Base-by-base conservation (phyloP, 108 stramenopile genomes). In the Stephanodiscus minutulus region DNA sequence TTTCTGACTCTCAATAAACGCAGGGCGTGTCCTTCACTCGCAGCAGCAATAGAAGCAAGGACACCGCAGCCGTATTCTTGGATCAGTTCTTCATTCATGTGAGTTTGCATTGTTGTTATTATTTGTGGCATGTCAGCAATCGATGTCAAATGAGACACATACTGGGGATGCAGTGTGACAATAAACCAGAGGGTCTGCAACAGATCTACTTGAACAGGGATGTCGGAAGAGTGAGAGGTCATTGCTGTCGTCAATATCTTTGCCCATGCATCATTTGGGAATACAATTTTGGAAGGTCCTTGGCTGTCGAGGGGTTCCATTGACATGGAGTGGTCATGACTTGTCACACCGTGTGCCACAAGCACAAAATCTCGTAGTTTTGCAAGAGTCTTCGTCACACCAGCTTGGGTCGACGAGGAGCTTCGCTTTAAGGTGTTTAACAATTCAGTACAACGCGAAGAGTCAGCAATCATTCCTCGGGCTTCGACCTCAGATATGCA, bases 41-140 rank as follows among this genome's bases (percentile, higher is more conserved):
- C 11, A 15, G 49, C 63, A 49, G 64, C 64, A 35, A 65, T 49
- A 17, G 29, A 65, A 36, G 29, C 24, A 65, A 49, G 11, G 33
- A 65, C 31, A 31, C 64, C 64, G 52, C 48, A 65, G 13, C 48
- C 64, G 31, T 20, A 28, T 65, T 65, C 64, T 65, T 65, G 64
- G 29, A 65, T 49, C 21, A 7, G 25, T 29, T 65, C 48, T 22
- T 35, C 64, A 10, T 65, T 49, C 3, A 49, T 49, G 48, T 65
- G 48, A 18, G n/a, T 27, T 49, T 65, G 7, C 64, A 65, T 65
- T 8, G 64, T 49, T 12, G 46, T 49, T 20, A 65, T 49, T 0
- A 65, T 29, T 52, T 47, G 33, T 21, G 28, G 31, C 49, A 65
- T 49, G 47, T 65, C 47, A 12, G 46, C 22, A 65, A 13, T 49